A percentile compares a stretch with the other conserved stretches of the same genome.
Conservation (phyloP, 805 yeast species). For the Candida sithepensis region DNA sequence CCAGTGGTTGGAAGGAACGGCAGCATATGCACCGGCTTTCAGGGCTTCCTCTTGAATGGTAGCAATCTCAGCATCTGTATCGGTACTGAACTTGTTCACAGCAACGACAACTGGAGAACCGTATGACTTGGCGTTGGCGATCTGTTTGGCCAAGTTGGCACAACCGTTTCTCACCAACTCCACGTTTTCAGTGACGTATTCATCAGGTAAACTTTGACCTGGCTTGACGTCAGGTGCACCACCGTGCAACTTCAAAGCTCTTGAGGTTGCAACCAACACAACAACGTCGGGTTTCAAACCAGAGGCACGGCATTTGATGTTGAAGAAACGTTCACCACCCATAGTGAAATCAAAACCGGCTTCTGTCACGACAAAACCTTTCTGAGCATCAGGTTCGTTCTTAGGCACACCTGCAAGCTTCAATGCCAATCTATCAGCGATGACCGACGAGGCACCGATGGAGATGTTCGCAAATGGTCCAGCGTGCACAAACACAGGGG, state of each 20-base stretch:
- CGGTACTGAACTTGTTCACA: conserved; percentile 74
- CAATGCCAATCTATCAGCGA: conserved; percentile 80
- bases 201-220: conserved; percentile 74
- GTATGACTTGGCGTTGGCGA: conserved; percentile 64
- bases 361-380: conserved; percentile 80
- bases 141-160: conserved; percentile 74
- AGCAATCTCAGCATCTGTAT: conserved; percentile 64
- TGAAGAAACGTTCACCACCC: conserved; percentile 88
- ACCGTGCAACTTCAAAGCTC: conserved; percentile 84
- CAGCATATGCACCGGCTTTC: conserved; percentile 76
- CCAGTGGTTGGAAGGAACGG: conserved; percentile 83
- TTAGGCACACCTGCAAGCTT: conserved; percentile 60
- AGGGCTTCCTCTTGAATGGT: conserved; percentile 63
- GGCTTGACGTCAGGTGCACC: conserved; percentile 89
- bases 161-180: conserved; percentile 68
- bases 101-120: conserved; percentile 83
- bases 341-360: conserved; percentile 89
- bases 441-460: conserved; percentile 79
- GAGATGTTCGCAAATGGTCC: conserved; percentile 89
- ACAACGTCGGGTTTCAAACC: conserved; percentile 75
- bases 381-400: conserved; percentile 35
- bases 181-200: conserved; percentile 66
- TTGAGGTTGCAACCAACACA: conserved; percentile 77
- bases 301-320: conserved; percentile 79
- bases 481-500: conserved; percentile 84